These are phyloP conservation scores for Aureobasidium namibiae DNA, from an alignment of 2,329 filamentous ascomycete genomes.

Conservation along the genomic window DNA sequence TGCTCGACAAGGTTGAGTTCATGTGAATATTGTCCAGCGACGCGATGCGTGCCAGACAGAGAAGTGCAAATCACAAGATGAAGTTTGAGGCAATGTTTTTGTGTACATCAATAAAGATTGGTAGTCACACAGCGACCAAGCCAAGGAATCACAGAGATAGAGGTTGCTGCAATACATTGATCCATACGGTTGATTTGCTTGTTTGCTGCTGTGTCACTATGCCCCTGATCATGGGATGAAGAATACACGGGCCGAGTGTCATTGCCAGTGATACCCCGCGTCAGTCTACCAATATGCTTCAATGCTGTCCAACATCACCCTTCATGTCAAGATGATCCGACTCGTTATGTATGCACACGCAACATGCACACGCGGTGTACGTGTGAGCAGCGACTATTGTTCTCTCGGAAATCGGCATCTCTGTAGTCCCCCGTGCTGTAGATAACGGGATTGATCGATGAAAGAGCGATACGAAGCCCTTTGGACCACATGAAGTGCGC, in stretches of 20 bases:
- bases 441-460: background rate
- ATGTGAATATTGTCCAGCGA: constrained; percentile 14
- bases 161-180: background rate
- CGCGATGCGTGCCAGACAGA: background rate
- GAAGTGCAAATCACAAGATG: background rate
- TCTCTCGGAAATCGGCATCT: background rate
- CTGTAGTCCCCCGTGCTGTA: background rate
- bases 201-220: background rate
- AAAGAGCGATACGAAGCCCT: background rate
- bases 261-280: background rate
- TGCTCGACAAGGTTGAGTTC: constrained; percentile 34
- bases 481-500: background rate
- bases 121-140: background rate
- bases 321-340: background rate
- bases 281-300: background rate
- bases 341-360: background rate
- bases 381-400: background rate
- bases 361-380: background rate
- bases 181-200: background rate
- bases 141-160: background rate
- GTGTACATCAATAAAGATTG: background rate
- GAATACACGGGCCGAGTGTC: background rate
- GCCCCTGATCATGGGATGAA: background rate
- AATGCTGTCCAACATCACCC: background rate
- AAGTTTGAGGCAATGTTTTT: background rate